Conservation (phyloP, 495 filamentous ascomycete genomes). For the Aspergillus sparsus region DNA sequence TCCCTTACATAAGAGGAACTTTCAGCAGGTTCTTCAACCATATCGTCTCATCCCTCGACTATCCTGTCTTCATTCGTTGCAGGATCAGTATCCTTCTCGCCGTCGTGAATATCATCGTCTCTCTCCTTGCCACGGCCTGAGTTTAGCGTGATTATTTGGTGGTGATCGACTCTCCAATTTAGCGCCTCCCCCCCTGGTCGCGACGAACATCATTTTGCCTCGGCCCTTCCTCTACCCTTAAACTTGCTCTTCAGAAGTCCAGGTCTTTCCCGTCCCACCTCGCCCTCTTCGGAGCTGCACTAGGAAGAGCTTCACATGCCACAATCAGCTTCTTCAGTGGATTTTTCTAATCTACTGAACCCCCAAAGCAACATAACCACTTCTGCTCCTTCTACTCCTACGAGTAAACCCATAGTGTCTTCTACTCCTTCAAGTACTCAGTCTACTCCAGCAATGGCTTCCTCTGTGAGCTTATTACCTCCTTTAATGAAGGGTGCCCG, state of each 20-base stretch:
- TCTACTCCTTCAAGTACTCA: constrained; percentile 35
- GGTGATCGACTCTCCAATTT: constrained; percentile 37
- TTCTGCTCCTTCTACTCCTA: constrained; percentile 30
- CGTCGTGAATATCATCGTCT: neutral
- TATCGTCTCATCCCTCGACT: neutral
- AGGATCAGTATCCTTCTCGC: neutral
- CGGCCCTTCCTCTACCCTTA: constrained; percentile 24
- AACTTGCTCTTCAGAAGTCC: constrained; percentile 25
- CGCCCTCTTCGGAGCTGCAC: constrained; percentile 18
- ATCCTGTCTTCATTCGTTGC: constrained; percentile 9
- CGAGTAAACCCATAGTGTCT: constrained; percentile 16
- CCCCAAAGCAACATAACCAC: constrained; percentile 47
- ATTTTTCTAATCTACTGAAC: constrained; percentile 79
- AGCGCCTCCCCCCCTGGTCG: constrained; percentile 30
- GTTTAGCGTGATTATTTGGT: constrained; percentile 25
- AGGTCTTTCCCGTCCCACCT: constrained; percentile 30
- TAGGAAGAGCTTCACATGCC: constrained; percentile 64
- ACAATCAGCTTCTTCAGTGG: constrained; percentile 67
- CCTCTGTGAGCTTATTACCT: constrained; percentile 67
- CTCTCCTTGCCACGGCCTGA: constrained; percentile 17
- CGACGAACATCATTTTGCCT: constrained; percentile 28
- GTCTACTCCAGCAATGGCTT: constrained; percentile 62
- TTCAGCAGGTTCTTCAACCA: neutral
- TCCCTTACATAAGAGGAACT: constrained; percentile 19
- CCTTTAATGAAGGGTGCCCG: constrained; percentile 65